Conservation (phyloP, 2,329 filamentous ascomycete species). For the Aspergillus sp. region DNA sequence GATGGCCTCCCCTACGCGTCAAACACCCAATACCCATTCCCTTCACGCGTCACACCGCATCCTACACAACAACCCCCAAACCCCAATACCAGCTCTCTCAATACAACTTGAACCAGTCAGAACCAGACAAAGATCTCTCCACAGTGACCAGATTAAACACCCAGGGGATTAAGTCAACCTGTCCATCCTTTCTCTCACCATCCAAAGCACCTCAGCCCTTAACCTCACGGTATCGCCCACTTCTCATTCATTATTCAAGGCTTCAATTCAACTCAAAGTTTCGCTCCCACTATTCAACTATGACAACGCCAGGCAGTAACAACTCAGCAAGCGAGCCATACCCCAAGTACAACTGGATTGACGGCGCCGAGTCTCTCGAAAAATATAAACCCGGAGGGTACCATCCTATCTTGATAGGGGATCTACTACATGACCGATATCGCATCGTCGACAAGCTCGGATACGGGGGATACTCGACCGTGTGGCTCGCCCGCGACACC, state of each 20-base stretch:
- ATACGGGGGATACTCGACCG: slow-evolving; percentile 44
- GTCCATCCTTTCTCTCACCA: no score
- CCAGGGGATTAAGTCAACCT: no score
- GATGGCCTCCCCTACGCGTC: not conserved
- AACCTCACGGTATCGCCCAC: no score
- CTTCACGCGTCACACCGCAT: not conserved
- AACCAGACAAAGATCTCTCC: no score
- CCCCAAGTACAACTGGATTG: slow-evolving; percentile 29
- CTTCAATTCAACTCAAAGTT: slow-evolving; percentile 18
- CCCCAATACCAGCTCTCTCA: not conserved
- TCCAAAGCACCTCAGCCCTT: no score
- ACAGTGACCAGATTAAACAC: no score
- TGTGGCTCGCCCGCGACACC: slow-evolving; percentile 44
- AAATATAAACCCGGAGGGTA: slow-evolving; percentile 32
- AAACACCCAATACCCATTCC: not conserved
- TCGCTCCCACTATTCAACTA: not conserved
- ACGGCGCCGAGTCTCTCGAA: slow-evolving; percentile 31
- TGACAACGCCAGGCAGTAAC: no score
- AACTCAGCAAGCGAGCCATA: no score
- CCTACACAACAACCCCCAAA: not conserved
- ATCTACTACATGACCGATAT: slow-evolving; percentile 33
- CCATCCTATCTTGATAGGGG: slow-evolving; percentile 34
- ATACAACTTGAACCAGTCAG: slow-evolving; percentile 7
- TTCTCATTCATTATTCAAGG: no score
- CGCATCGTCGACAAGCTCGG: slow-evolving; percentile 45